Percentiles rank a stretch among this genome's conserved stretches.
Evolutionary conservation across 208 protist species (phyloP).

Genomic region (Leishmania amazonensis): DNA sequence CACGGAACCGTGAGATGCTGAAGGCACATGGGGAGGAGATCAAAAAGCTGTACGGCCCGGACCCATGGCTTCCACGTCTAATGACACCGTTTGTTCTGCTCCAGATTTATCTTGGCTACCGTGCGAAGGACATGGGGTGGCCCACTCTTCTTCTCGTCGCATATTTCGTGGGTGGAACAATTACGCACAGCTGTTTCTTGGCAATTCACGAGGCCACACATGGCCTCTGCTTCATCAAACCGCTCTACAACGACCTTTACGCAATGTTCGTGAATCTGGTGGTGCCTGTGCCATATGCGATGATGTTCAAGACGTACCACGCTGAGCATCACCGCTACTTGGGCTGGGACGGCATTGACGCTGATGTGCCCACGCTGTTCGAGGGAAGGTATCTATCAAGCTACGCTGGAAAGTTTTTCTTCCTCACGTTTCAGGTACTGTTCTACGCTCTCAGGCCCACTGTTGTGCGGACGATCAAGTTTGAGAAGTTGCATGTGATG

Average conservation of each 20-base stretch:
- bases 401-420: conserved; percentile 78
- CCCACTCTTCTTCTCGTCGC: conserved; percentile 56
- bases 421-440: conserved; percentile 86
- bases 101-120: conserved; percentile 68
- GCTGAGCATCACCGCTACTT: conserved; percentile 94
- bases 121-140: conserved; percentile 71
- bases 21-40: conserved; percentile 81
- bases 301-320: conserved; percentile 94
- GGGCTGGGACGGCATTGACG: conserved; percentile 86
- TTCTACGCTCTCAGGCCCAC: conserved; percentile 91
- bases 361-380: conserved; percentile 83
- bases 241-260: conserved; percentile 81
- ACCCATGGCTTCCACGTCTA: conserved; percentile 53
- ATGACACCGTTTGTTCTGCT: conserved; percentile 57
- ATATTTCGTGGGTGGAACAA: conserved; percentile 86
- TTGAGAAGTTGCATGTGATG: conserved; percentile 54
- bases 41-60: conserved; percentile 72
- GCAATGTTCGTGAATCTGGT: conserved; percentile 88
- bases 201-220: conserved; percentile 94
- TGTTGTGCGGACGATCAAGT: conserved; percentile 65
- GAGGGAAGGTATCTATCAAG: conserved; percentile 76
- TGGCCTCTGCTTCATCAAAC: conserved; percentile 80
- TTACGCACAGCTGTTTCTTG: conserved; percentile 83
- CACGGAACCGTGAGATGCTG: conserved; percentile 74
- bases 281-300: conserved; percentile 86